Evolutionary conservation across 257 asterid species (phyloP).

Genomic region (Datura wrightii): DNA sequence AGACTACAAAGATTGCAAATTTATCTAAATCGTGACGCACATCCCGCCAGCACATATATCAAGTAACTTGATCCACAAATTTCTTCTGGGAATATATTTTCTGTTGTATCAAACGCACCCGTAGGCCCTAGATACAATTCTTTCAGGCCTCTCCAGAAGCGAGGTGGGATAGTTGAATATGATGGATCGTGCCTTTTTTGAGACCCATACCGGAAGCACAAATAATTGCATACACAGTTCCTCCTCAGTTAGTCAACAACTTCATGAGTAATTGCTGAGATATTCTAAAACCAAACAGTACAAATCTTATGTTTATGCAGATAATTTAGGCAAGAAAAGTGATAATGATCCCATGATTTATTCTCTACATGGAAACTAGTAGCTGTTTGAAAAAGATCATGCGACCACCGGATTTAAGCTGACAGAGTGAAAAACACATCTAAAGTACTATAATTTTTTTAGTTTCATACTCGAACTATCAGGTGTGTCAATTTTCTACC

Average conservation of each 20-base stretch:
- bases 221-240: background rate
- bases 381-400: background rate
- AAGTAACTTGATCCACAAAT: background rate
- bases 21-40: too few relatives aligned
- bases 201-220: background rate
- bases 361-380: too few relatives aligned
- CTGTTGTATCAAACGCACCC: background rate
- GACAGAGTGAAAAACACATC: too few relatives aligned
- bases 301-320: background rate
- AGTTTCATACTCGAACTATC: too few relatives aligned
- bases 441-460: too few relatives aligned
- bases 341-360: background rate
- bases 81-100: background rate
- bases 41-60: background rate
- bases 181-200: background rate
- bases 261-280: conserved; percentile 18
- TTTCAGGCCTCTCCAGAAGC: background rate
- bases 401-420: background rate
- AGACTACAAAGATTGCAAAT: too few relatives aligned
- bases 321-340: background rate
- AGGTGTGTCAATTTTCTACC: too few relatives aligned
- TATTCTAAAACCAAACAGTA: background rate
- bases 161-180: background rate
- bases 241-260: background rate
- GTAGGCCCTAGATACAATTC: background rate